Base-by-base conservation (phyloP, 495 filamentous ascomycete species). In the Xylaria palmicola region DNA sequence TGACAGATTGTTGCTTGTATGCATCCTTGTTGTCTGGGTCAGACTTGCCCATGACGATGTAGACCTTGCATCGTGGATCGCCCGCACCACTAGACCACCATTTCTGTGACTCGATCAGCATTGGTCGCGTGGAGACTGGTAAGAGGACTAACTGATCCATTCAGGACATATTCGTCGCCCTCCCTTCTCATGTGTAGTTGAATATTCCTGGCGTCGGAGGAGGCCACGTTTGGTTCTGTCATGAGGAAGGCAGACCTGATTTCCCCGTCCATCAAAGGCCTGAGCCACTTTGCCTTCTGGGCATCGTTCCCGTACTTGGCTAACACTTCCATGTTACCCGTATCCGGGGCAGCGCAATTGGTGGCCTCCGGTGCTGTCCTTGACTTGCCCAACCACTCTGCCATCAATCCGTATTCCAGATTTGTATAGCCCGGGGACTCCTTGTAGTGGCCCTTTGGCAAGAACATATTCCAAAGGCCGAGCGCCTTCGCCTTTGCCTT, bases 381-480 rank as follows among this genome's bases (percentile, higher is more conserved):
- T 52, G 88, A 92, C 77, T 85, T 90, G 58, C 92, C 93, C 69
- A 97, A 77, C 70, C 89, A 86, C 75, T 96, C 93, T 22, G 92
- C 92, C 88, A 96, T 96, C 72, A 97, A 74, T 3, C 90, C 92
- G 68, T 97, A 97, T 73, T 97, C 92, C 19, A 97, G 79, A 72
- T 96, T 97, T 10, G 85, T 89, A 76, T 89, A 93, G 34, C 92
- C 93, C 4, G 93, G 92, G 15, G 92, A 93, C 75, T 97, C 90
- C 62, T 86, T 89, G 82, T 96, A 98, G 77, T 97, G 93, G 65
- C 86, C 91, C 77, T 90, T 93, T 47, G 93, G 89, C 60, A 98
- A 75, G 81, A 98, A 98, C 86, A 98, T 89, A 74, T 98, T 98
- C 94, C 94, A 98, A 44, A 98, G 81, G 0, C 94, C 94, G n/a